Evolutionary conservation across 768 basidiomycete genomes (phyloP), one percentile per base, ranked within the genome.

Genomic region (Lactarius trivialis): DNA sequence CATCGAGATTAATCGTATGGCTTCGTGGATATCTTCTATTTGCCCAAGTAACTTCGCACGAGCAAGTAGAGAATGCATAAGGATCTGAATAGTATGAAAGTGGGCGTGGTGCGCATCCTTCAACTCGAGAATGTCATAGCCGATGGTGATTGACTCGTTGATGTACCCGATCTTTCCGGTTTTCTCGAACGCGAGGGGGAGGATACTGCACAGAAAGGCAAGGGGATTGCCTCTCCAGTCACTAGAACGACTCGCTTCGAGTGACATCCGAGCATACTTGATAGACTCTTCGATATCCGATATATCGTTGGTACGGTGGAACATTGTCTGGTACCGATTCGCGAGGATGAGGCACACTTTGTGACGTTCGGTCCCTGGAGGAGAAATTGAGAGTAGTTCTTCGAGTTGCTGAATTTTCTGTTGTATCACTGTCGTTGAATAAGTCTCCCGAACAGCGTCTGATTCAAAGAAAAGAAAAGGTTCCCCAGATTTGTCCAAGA

Each of bases 141-240:
- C n/a, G 24, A 37, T 14, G 11, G 11, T 7, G 14, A 60, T 60
- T 3, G 54, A 48, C 9, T 60, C 34, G 11, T 60, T 54, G 26
- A 60, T 53, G 45, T 60, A 60, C 8, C 6, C 17, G 26, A 39
- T 48, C 4, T 34, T 45, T 15, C 26, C 19, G 28, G 60, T 60
- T 8, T 8, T 12, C 7, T 60, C 34, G 15, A 60, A 60, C 9
- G 54, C 60, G 28, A 60, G 34, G 12, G 17, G n/a, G n/a, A 60
- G 36, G 55, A 48, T 12, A 21, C 49, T 39, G 34, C 60, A 36
- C 34, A 60, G 11, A 33, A 45, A 60, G 6, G 26, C 2, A 24
- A 49, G 26, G 26, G 53, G 26, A 17, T 17, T 21, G 19, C 6
- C 36, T n/a, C 8, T 15, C 7, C 30, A 37, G 48, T 32, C 24